A percentile compares a stretch with the other conserved stretches of the same genome.
Evolutionary conservation across 2,329 filamentous ascomycete species (phyloP).

Genomic region (Clonostachys solani): DNA sequence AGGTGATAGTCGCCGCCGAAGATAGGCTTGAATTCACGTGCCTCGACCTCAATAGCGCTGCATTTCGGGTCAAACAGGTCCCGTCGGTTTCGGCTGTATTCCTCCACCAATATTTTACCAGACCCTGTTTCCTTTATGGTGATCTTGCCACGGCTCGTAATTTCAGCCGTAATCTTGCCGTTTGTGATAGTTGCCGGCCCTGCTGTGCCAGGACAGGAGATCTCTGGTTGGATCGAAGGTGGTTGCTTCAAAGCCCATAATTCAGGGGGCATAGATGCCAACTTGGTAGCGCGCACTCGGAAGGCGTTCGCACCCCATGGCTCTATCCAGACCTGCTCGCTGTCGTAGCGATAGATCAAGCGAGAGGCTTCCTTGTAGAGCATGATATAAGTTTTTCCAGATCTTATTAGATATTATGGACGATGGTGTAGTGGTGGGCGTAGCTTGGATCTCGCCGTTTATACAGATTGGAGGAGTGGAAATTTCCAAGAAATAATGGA

Average conservation of each 20-base stretch:
- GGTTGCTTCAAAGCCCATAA: conserved; percentile 28
- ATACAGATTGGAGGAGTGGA: no score
- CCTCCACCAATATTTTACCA: conserved; percentile 20
- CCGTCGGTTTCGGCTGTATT: conserved; percentile 18
- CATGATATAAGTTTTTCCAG: neutral
- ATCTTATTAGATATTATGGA: no score
- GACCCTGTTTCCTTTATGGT: conserved; percentile 12
- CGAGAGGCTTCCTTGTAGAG: conserved; percentile 9
- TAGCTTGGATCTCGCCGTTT: no score
- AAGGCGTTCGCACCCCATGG: conserved; percentile 41
- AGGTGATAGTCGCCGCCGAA: conserved; percentile 47
- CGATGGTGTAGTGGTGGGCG: no score
- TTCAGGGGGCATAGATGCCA: conserved; percentile 21
- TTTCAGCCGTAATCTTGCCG: conserved; percentile 19
- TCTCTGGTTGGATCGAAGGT: neutral
- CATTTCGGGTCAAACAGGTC: conserved; percentile 49
- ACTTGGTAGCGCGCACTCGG: conserved; percentile 39
- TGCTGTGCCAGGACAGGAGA: neutral
- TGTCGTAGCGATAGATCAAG: conserved; percentile 27
- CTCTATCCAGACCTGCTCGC: conserved; percentile 42
- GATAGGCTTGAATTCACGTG: conserved; percentile 53
- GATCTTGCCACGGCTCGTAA: conserved; percentile 19
- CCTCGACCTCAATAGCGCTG: conserved; percentile 50
- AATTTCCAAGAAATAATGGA: no score
- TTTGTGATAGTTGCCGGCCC: conserved; percentile 12